These are phyloP conservation scores for Cryptococcus sp. DNA, from an alignment of 1,284 basidiomycete species.

Conservation along the genomic window DNA sequence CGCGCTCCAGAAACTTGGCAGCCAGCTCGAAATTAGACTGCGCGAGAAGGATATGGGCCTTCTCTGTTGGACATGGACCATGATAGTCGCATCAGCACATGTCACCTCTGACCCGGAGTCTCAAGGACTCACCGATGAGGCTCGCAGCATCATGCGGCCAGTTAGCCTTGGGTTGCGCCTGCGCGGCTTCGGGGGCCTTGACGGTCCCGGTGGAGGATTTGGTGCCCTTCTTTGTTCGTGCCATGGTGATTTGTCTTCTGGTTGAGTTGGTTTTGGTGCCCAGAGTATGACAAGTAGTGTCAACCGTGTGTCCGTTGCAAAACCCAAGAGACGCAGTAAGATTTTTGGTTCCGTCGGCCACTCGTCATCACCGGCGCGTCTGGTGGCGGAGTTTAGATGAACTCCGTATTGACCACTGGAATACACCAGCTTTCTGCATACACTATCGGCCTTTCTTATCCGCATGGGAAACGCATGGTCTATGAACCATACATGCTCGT, in stretches of 20 bases:
- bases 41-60: conserved; percentile 68
- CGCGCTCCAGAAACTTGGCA: conserved; percentile 64
- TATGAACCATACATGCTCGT: no score
- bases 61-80: conserved; percentile 27
- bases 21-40: conserved; percentile 83
- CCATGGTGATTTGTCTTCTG: conserved; percentile 8
- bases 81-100: neutral
- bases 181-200: neutral
- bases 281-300: no score
- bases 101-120: neutral
- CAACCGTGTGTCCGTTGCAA: neutral
- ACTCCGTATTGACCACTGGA: no score
- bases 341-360: no score
- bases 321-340: neutral
- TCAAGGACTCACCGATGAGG: conserved; percentile 25
- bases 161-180: conserved; percentile 1
- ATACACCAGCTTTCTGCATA: no score
- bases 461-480: no score
- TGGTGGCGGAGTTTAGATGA: neutral
- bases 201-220: neutral
- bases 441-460: no score
- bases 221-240: conserved; percentile 15
- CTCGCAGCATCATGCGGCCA: conserved; percentile 18
- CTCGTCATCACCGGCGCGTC: neutral
- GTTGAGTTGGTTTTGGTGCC: no score